Percentiles rank a stretch among this genome's conserved stretches.
These are phyloP conservation scores for Choiromyces venosus DNA, from an alignment of 495 filamentous ascomycete genomes.

Conservation along the genomic window DNA sequence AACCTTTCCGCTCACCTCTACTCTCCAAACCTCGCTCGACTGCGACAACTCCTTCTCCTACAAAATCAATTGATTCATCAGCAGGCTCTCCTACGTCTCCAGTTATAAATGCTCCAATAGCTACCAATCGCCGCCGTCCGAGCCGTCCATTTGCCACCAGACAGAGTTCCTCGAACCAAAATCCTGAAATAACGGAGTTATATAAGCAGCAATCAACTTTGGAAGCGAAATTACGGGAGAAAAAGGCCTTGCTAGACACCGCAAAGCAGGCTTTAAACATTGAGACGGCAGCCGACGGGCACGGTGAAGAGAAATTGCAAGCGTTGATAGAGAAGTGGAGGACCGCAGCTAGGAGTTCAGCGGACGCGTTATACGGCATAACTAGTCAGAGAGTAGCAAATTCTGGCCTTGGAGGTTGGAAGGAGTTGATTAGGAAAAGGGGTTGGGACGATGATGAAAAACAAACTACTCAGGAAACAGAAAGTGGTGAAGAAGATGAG, in stretches of 20 bases:
- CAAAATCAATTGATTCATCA: slow-evolving; percentile 14
- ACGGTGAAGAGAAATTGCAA: slow-evolving; percentile 41
- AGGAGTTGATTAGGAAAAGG: slow-evolving; percentile 33
- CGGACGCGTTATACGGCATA: slow-evolving; percentile 39
- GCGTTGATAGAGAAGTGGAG: slow-evolving; percentile 45
- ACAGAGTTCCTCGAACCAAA: neutral
- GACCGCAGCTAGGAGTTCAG: slow-evolving; percentile 38
- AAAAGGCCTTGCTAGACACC: slow-evolving; percentile 30
- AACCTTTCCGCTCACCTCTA: slow-evolving; percentile 34
- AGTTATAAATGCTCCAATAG: neutral
- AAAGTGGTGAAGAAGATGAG: slow-evolving; percentile 28
- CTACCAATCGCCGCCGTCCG: neutral
- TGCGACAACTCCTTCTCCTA: neutral
- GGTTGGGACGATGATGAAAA: slow-evolving; percentile 38
- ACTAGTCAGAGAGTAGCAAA: slow-evolving; percentile 38
- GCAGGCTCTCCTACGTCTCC: neutral
- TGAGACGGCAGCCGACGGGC: slow-evolving; percentile 27
- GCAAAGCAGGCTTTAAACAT: slow-evolving; percentile 38
- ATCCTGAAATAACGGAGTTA: slow-evolving; percentile 32
- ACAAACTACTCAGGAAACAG: slow-evolving; percentile 14
- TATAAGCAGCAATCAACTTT: slow-evolving; percentile 34
- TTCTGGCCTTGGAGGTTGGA: slow-evolving; percentile 39
- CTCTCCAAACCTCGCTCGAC: slow-evolving; percentile 22
- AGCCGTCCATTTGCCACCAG: neutral
- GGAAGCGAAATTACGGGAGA: slow-evolving; percentile 20